Evolutionary conservation across 2,329 filamentous ascomycete genomes (phyloP).

Genomic region (Venturia nashicola): DNA sequence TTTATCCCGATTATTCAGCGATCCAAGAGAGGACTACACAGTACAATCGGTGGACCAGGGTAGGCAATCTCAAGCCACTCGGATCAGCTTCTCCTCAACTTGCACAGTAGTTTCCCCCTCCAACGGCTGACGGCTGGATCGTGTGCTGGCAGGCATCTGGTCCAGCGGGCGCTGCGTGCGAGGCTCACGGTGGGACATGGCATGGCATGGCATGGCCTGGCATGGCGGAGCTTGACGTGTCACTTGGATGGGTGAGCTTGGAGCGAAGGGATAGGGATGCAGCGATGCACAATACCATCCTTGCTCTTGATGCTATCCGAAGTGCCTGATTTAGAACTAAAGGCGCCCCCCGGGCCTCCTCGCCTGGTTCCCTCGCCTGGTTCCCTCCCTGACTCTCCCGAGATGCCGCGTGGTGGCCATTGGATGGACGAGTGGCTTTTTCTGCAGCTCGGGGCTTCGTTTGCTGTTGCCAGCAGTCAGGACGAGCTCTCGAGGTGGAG

Average conservation of each 20-base stretch:
- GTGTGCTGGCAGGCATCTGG: constrained; percentile 2
- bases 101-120: background rate
- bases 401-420: background rate
- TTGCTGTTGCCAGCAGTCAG: background rate
- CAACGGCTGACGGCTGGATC: background rate
- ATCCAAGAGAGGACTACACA: background rate
- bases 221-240: background rate
- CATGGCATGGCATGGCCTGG: no score
- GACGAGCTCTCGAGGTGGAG: background rate
- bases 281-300: no score
- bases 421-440: background rate
- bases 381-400: background rate
- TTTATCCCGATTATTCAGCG: background rate
- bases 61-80: background rate
- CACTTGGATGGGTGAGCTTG: background rate
- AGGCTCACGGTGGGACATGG: background rate
- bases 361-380: background rate
- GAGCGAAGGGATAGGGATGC: background rate
- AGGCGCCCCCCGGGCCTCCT: background rate
- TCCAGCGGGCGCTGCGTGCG: background rate
- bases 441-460: background rate
- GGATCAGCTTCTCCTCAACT: background rate
- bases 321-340: background rate
- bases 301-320: no score
- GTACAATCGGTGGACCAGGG: background rate